Evolutionary conservation across 2,329 filamentous ascomycete genomes (phyloP).

Genomic region (Endocalyx cinctus): DNA sequence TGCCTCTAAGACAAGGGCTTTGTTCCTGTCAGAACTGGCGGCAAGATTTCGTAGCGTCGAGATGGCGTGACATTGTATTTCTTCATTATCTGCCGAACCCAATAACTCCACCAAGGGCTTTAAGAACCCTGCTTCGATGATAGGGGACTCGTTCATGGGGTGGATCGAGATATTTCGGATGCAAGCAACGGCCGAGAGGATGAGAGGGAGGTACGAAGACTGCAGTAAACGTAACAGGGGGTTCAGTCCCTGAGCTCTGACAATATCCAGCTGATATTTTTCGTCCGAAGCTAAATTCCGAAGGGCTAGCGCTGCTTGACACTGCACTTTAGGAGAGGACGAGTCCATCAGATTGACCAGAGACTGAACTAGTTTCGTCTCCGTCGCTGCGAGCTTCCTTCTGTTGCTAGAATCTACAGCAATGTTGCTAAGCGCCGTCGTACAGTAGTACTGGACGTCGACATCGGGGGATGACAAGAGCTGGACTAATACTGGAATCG

Average conservation of each 20-base stretch:
- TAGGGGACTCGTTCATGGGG: constrained; percentile 93
- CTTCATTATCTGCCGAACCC: constrained; percentile 93
- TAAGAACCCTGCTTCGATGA: constrained; percentile 95
- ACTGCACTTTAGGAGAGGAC: constrained; percentile 94
- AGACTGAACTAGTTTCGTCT: constrained; percentile 87
- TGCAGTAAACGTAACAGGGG: constrained; percentile 86
- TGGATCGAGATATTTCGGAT: constrained; percentile 99
- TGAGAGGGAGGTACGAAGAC: constrained; percentile 91
- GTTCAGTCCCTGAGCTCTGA: constrained; percentile 77
- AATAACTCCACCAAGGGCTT: constrained; percentile 90
- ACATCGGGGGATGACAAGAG: constrained; percentile 89
- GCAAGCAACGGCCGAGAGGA: constrained; percentile 93
- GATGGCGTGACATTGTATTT: constrained; percentile 98
- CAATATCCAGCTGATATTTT: constrained; percentile 97
- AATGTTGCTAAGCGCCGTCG: constrained; percentile 96
- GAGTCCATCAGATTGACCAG: constrained; percentile 97
- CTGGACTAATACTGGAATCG: constrained; percentile 96
- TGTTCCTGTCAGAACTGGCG: constrained; percentile 95
- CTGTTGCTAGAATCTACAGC: constrained; percentile 90
- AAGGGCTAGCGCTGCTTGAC: constrained; percentile 89
- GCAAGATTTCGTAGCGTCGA: constrained; percentile 93
- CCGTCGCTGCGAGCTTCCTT: constrained; percentile 84
- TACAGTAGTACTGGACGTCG: constrained; percentile 99
- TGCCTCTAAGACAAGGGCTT: constrained; percentile 92
- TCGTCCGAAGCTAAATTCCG: constrained; percentile 96